Percentiles rank a stretch among this genome's conserved stretches.
Evolutionary conservation across 768 basidiomycete genomes (phyloP).

Genomic region (Tricholoma matsutake): DNA sequence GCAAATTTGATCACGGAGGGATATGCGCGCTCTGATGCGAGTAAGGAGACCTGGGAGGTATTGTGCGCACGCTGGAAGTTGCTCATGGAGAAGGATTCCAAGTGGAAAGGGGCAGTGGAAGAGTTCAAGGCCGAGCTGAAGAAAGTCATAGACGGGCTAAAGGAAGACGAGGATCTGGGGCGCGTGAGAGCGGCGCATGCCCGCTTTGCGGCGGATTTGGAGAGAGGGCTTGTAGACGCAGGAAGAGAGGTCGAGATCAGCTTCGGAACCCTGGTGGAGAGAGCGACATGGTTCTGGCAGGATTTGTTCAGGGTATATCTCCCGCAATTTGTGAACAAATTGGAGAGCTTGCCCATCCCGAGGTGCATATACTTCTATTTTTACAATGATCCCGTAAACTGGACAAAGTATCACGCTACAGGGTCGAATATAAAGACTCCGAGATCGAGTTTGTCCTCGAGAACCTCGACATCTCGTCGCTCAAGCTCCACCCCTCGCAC

Average conservation of each 20-base stretch:
- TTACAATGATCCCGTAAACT: not conserved
- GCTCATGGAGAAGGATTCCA: constrained; percentile 43
- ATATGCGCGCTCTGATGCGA: constrained; percentile 52
- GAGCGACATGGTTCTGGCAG: constrained; percentile 75
- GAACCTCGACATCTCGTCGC: constrained; percentile 65
- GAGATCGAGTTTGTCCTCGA: constrained; percentile 75
- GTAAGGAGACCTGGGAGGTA: constrained; percentile 36
- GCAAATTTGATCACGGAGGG: constrained; percentile 47
- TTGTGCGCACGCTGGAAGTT: constrained; percentile 50
- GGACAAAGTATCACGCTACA: constrained; percentile 20
- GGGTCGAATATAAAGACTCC: constrained; percentile 67
- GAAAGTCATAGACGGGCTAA: constrained; percentile 44
- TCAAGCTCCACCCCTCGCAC: constrained; percentile 66
- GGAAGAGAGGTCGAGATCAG: constrained; percentile 37
- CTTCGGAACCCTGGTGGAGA: constrained; percentile 53
- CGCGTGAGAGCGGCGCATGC: constrained; percentile 45
- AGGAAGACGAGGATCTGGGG: constrained; percentile 47
- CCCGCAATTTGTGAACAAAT: constrained; percentile 48
- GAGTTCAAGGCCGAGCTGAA: constrained; percentile 41
- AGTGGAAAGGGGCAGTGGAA: constrained; percentile 53
- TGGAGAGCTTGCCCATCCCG: constrained; percentile 68
- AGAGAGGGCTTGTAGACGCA: constrained; percentile 35
- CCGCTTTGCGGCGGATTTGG: constrained; percentile 47
- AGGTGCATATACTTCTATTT: constrained; percentile 36
- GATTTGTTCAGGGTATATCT: constrained; percentile 81